Evolutionary conservation across 306 rosid genomes (phyloP).

Genomic region (Citrullus colocynthis): DNA sequence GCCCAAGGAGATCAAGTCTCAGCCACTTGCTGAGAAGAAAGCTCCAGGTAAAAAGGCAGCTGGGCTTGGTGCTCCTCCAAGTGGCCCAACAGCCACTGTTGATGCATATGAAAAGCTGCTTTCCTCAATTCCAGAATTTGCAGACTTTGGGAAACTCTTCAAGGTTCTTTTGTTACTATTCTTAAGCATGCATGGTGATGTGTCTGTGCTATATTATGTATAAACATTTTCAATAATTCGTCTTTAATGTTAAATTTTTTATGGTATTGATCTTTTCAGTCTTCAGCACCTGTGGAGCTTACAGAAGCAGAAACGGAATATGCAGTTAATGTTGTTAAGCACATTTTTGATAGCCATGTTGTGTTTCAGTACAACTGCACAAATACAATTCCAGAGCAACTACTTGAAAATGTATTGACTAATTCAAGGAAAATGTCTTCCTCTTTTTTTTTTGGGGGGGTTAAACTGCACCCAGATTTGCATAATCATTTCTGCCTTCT

Average conservation of each 20-base stretch:
- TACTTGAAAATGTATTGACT: conserved; percentile 67
- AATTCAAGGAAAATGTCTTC: conserved; percentile 1
- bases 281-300: conserved; percentile 93
- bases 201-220: background rate
- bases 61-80: conserved; percentile 74
- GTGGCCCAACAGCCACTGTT: conserved; percentile 54
- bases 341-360: conserved; percentile 73
- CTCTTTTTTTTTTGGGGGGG: background rate
- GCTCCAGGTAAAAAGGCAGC: conserved; percentile 83
- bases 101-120: conserved; percentile 78
- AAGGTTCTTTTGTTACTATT: conserved; percentile 42
- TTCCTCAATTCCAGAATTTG: conserved; percentile 59
- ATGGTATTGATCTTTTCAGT: conserved; percentile 34
- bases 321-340: conserved; percentile 91
- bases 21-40: conserved; percentile 87
- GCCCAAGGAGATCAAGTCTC: conserved; percentile 80
- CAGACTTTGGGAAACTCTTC: conserved; percentile 73
- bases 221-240: background rate
- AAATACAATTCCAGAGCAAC: conserved; percentile 91
- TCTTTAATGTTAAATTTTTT: background rate
- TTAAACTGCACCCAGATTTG: background rate
- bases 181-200: conserved; percentile 9
- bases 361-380: conserved; percentile 97
- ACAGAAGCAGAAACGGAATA: conserved; percentile 97
- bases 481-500: conserved; percentile 11